These are phyloP conservation scores for Closterium sp. DNA, from an alignment of 139 green algal genomes.

Conservation along the genomic window DNA sequence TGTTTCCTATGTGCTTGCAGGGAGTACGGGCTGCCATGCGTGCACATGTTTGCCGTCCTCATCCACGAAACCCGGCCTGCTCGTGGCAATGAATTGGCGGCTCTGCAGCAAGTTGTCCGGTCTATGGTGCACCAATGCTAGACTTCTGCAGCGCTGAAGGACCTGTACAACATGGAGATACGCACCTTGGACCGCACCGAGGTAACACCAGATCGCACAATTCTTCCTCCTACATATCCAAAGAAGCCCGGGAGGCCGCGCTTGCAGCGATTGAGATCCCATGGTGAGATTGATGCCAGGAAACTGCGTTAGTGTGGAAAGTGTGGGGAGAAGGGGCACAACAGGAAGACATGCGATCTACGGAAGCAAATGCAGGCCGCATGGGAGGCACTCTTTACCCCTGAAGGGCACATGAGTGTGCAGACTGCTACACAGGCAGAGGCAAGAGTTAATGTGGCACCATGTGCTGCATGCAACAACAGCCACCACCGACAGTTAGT, in stretches of 20 bases:
- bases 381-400: too few species aligned
- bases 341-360: background rate
- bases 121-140: background rate
- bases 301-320: background rate
- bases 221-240: background rate
- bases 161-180: background rate
- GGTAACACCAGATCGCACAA: background rate
- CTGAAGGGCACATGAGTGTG: too few species aligned
- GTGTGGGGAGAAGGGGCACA: background rate
- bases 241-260: background rate
- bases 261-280: background rate
- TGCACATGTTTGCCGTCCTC: background rate
- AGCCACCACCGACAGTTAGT: background rate
- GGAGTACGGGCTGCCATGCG: background rate
- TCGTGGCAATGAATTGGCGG: background rate
- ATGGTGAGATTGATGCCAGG: background rate
- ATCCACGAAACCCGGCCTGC: background rate
- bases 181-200: background rate
- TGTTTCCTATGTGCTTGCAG: too few species aligned
- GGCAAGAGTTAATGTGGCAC: background rate
- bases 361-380: too few species aligned
- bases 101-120: background rate
- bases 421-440: background rate
- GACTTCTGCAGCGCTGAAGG: background rate
- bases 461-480: background rate